Base-by-base conservation (phyloP, 2,329 filamentous ascomycete genomes). In the Cladosporium sp. region DNA sequence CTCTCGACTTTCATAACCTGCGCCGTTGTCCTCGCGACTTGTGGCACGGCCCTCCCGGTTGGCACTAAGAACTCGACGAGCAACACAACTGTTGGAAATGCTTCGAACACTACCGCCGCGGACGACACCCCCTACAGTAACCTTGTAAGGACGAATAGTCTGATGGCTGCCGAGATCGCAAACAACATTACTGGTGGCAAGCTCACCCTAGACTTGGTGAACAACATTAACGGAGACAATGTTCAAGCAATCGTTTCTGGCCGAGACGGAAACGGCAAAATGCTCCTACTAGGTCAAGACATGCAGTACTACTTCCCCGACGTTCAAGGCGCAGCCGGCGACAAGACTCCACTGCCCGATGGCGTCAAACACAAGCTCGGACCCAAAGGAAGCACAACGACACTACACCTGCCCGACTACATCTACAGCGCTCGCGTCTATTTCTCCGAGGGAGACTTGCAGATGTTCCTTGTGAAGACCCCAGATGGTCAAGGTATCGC, bases 231-330 rank as follows among this genome's bases (percentile, higher is more conserved):
- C 10, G 71, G 68, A 3, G 57, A 61, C 0, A 67, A 61, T 15
- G 61, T 78, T 56, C 74, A 73, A 45, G 74, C 73, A 0, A 79
- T 79, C 58, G 65, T 79, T 42, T 71, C 73, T 13, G 77, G 76
- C 3, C 61, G 74, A 2, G 76, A 79, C 61, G 63, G 64, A 3
- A 58, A 70, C 6, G 68, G 69, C 0, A 61, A 64, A 2, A 67
- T 78, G 9, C 75, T 78, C 20, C 75, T 79, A 50, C 60, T 79
- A 4, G 60, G 59, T 8, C 61, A 69, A 2, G 68, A 75, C 44
- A 75, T 74, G 13, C 64, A 57, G 1, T 66, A 74, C 37, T 68
- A 73, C 24, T 78, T 78, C 50, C 77, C 77, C 2, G 69, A 65
- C 25, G 72, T 75, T 3, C 65, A 49, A 24, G 54, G 54, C 24